These are phyloP conservation scores for Trichoderma gracile DNA, from an alignment of 2,329 filamentous ascomycete species.

Conservation along the genomic window DNA sequence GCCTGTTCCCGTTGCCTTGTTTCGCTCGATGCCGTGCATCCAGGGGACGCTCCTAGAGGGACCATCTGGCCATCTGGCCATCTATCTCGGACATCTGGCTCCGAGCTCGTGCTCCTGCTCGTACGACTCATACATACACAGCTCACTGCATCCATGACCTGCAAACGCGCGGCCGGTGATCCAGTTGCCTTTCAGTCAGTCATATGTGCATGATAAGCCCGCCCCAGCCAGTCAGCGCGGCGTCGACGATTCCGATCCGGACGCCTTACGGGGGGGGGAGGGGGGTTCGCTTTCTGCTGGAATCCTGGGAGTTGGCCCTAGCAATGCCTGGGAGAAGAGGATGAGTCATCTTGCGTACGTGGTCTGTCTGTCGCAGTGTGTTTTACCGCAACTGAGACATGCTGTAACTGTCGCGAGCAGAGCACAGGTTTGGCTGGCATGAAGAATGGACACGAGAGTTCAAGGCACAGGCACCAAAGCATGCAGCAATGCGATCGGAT, in stretches of 20 bases:
- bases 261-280: constrained; percentile 16
- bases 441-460: not conserved
- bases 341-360: constrained; percentile 16
- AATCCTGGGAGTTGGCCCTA: not conserved
- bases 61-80: not conserved
- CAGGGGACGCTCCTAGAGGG: not conserved
- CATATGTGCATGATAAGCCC: not conserved
- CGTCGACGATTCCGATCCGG: constrained; percentile 8
- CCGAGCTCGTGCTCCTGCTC: not conserved
- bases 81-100: not conserved
- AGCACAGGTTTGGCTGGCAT: not conserved
- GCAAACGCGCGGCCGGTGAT: not conserved
- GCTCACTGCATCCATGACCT: too few relatives aligned
- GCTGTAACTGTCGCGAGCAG: constrained; percentile 3
- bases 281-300: too few relatives aligned
- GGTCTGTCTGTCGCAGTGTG: not conserved
- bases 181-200: not conserved
- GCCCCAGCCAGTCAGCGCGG: constrained; percentile 19
- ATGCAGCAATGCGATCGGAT: not conserved
- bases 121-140: not conserved
- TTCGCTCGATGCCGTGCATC: not conserved
- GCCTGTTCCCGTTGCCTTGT: constrained; percentile 2
- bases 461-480: not conserved
- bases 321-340: not conserved
- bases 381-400: not conserved